Base-by-base conservation (phyloP, 257 asterid genomes). In the Eustoma russellianum region DNA sequence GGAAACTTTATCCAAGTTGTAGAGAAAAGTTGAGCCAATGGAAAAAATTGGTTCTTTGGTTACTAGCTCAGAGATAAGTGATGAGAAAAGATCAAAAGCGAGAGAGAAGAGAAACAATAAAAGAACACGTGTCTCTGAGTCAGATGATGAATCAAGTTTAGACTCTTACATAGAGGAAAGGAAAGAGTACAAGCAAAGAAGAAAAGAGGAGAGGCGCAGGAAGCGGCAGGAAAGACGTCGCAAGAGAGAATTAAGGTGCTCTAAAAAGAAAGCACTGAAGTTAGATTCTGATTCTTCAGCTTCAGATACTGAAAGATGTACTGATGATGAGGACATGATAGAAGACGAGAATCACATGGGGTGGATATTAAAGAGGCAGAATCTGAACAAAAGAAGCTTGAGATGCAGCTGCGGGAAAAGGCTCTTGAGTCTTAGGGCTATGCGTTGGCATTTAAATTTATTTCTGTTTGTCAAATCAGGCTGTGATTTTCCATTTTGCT, bases 351-450 rank as follows among this genome's bases (percentile, higher is more conserved):
- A 17, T 63, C 64, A 11, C 72, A 60, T 33, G 56, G 60, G 33
- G 65, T 67, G 60, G 68, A 76, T 62, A 33, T 47, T 52, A 70
- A 76, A 56, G 86, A 79, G 48, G 56, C 79, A 5, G 79, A 67
- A 50, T 71, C 85, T 56, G 82, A 80, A 57, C 87, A 79, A 82
- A 82, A 85, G 74, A 82, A 53, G 83, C 93, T 88, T 53, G 99
- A 92, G 84, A 88, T 81, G 56, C 91, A 83, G 79, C 81, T 92
- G 68, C 82, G 99, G 63, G 97, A 92, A 76, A 92, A 79, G 83
- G 97, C 99, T 65, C 89, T 92, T 41, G 85, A 92, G 77, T 13
- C 96, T 88, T 66, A 81, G 88, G 72, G 97, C 99, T 68, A 88
- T 83, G 93, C 66, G 28, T 76, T 52, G 71, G 71, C 71, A 81